A percentile compares a stretch with the other conserved stretches of the same genome.
Evolutionary conservation across 2,329 filamentous ascomycete species (phyloP).

Genomic region (Pestalotiopsis sp.): DNA sequence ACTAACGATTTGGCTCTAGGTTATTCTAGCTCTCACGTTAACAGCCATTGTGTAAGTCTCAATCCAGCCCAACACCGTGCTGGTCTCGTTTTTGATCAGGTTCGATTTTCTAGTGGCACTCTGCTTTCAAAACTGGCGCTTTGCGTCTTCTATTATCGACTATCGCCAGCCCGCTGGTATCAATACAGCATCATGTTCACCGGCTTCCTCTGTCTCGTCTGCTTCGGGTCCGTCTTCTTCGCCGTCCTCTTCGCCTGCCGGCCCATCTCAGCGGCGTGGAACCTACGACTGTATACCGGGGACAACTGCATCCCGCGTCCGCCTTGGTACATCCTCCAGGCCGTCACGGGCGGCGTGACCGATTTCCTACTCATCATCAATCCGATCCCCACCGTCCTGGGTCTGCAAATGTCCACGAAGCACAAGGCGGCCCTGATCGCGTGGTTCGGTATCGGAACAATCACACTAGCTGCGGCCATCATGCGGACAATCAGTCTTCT

Average conservation of each 20-base stretch:
- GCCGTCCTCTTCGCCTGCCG: conserved; percentile 8
- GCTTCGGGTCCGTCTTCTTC: neutral
- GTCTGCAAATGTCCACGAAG: conserved; percentile 7
- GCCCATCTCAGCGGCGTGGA: conserved; percentile 6
- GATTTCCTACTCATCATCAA: conserved; percentile 7
- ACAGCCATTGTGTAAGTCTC: neutral
- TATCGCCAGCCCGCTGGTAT: conserved; percentile 9
- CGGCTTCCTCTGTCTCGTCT: conserved; percentile 2
- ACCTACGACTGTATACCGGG: conserved; percentile 5
- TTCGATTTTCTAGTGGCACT: neutral
- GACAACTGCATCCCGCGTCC: conserved; percentile 9
- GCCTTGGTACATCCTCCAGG: conserved; percentile 4
- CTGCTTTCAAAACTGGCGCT: conserved; percentile 5
- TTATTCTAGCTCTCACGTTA: neutral
- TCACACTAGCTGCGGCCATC: conserved; percentile 17
- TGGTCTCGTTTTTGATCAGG: neutral
- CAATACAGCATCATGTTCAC: conserved; percentile 1
- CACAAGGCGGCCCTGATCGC: conserved; percentile 39
- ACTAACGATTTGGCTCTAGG: neutral
- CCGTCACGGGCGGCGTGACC: conserved; percentile 2
- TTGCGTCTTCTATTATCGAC: conserved; percentile 6
- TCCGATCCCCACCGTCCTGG: conserved; percentile 6
- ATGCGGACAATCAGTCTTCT: conserved; percentile 13
- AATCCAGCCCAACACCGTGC: neutral
- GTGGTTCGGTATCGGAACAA: conserved; percentile 45